A percentile compares a stretch with the other conserved stretches of the same genome.
phyloP scores from a whole-genome alignment of 805 yeast species.

The Candida vaughaniae region DNA sequence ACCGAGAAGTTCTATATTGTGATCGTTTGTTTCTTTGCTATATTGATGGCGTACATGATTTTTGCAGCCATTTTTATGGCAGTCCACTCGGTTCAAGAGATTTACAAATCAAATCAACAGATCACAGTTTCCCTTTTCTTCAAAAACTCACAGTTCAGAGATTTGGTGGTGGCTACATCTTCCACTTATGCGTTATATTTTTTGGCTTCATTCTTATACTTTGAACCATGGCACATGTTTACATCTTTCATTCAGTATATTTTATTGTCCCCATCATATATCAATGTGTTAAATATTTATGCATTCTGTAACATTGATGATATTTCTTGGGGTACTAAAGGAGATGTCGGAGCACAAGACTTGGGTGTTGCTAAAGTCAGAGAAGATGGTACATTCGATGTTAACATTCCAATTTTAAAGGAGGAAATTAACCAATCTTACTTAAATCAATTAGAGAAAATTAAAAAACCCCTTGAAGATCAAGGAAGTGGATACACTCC shows the following conservation, averaged over 20 bases:
- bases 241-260: constrained; percentile 54
- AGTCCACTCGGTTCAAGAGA: constrained; percentile 44
- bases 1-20: constrained; percentile 53
- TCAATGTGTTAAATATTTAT: constrained; percentile 59
- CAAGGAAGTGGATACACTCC: constrained; percentile 22
- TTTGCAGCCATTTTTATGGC: constrained; percentile 61
- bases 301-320: constrained; percentile 73
- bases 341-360: constrained; percentile 57
- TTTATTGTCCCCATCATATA: constrained; percentile 51
- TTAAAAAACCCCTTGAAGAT: constrained; percentile 43
- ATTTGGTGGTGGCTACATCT: constrained; percentile 54
- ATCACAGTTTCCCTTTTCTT: constrained; percentile 49
- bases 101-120: constrained; percentile 32
- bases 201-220: constrained; percentile 54
- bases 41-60: constrained; percentile 58
- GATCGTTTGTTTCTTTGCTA: constrained; percentile 55
- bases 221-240: constrained; percentile 68
- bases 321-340: constrained; percentile 76
- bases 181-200: constrained; percentile 64
- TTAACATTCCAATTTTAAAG: constrained; percentile 49
- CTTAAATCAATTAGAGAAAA: constrained; percentile 51
- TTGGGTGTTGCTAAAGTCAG: constrained; percentile 54
- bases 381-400: constrained; percentile 56
- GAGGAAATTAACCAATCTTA: constrained; percentile 54
- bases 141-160: constrained; percentile 43